A percentile compares a stretch with the other conserved stretches of the same genome.
These are phyloP conservation scores for Telfairia occidentalis DNA, from an alignment of 331 rosid species.

Conservation along the genomic window DNA sequence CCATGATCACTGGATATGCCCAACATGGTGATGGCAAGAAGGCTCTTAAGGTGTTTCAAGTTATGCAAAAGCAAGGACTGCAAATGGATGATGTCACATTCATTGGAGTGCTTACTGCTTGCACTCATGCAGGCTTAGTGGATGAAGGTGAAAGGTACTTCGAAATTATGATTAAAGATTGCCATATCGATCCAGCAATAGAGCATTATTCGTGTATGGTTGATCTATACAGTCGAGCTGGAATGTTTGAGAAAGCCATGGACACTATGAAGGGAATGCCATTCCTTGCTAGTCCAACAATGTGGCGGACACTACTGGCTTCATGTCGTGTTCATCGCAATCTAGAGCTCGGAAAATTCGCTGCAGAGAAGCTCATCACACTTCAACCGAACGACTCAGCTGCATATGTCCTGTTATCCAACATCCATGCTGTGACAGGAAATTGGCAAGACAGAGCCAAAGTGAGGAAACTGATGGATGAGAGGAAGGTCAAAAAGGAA, in stretches of 20 bases:
- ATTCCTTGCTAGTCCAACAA: neutral
- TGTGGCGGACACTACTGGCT: slow-evolving; percentile 17
- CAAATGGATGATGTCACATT: slow-evolving; percentile 15
- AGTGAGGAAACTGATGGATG: slow-evolving; percentile 16
- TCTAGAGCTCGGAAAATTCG: slow-evolving; percentile 11
- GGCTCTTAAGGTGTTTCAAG: slow-evolving; percentile 10
- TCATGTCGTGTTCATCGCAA: slow-evolving; percentile 15
- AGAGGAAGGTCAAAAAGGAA: slow-evolving; percentile 16
- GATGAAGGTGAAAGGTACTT: slow-evolving; percentile 15
- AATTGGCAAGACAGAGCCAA: slow-evolving; percentile 18
- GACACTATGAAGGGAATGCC: slow-evolving; percentile 12
- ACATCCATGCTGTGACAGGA: slow-evolving; percentile 13
- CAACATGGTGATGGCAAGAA: slow-evolving; percentile 16
- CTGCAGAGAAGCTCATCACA: slow-evolving; percentile 15
- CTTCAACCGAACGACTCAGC: slow-evolving; percentile 12
- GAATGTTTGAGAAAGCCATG: slow-evolving; percentile 12
- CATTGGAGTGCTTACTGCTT: slow-evolving; percentile 18
- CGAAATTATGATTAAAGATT: slow-evolving; percentile 5
- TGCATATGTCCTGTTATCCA: slow-evolving; percentile 11
- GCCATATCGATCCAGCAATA: neutral
- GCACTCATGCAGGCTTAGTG: slow-evolving; percentile 16
- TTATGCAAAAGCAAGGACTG: slow-evolving; percentile 3
- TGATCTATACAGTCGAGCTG: slow-evolving; percentile 16
- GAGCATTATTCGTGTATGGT: slow-evolving; percentile 17
- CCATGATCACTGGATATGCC: slow-evolving; percentile 16